phyloP scores from a whole-genome alignment of 1,284 basidiomycete species.

The Apiotrichum domesticum region DNA sequence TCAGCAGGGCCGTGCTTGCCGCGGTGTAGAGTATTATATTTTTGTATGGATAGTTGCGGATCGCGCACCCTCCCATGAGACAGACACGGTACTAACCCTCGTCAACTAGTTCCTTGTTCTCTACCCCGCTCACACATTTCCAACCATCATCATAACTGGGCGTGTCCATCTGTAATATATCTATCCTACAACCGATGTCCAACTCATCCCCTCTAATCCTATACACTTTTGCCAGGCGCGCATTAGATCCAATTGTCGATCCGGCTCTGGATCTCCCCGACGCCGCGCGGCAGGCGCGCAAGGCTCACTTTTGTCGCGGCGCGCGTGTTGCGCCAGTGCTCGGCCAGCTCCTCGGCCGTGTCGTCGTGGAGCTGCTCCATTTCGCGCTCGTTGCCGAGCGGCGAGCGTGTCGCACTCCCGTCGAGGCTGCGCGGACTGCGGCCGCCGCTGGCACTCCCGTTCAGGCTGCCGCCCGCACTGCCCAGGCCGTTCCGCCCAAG shows the following conservation, averaged over 20 bases:
- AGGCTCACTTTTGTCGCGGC: slow-evolving; percentile 76
- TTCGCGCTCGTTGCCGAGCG: not conserved
- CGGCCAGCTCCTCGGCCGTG: slow-evolving; percentile 48
- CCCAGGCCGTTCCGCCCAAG: not conserved
- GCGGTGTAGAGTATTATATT: too few relatives aligned
- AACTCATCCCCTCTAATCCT: too few relatives aligned
- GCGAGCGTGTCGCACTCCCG: not conserved
- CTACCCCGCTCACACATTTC: too few relatives aligned
- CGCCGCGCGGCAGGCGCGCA: slow-evolving; percentile 15
- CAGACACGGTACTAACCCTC: too few relatives aligned
- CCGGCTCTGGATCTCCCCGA: slow-evolving; percentile 7
- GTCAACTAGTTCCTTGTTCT: too few relatives aligned
- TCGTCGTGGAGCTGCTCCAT: not conserved
- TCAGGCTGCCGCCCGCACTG: too few relatives aligned
- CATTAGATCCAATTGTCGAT: slow-evolving; percentile 1
- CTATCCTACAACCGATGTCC: too few relatives aligned
- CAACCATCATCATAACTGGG: too few relatives aligned
- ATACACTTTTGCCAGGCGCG: too few relatives aligned
- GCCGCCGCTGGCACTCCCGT: not conserved
- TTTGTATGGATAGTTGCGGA: too few relatives aligned
- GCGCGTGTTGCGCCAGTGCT: slow-evolving; percentile 76
- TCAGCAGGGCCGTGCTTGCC: slow-evolving; percentile 15
- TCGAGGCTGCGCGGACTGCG: not conserved
- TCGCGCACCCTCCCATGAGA: too few relatives aligned
- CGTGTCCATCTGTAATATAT: too few relatives aligned